Percentiles rank a stretch among this genome's conserved stretches.
phyloP scores from a whole-genome alignment of 2,329 filamentous ascomycete species.

The Epicoccum nigrum region DNA sequence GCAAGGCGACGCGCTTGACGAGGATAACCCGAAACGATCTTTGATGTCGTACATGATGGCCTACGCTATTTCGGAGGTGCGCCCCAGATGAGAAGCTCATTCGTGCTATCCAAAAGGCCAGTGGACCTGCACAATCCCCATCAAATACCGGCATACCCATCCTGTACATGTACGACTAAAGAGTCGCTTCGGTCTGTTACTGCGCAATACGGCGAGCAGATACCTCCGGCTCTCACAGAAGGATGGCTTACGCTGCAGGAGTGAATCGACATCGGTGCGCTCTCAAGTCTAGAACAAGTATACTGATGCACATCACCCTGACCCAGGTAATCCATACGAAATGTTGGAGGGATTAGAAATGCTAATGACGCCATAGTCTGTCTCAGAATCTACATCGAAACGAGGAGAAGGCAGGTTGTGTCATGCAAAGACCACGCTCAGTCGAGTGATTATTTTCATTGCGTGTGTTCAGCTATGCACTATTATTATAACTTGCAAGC shows the following conservation, averaged over 20 bases:
- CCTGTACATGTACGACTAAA: neutral
- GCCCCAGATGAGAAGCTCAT: constrained; percentile 16
- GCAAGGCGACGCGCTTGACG: constrained; percentile 18
- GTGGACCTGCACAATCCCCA: constrained; percentile 12
- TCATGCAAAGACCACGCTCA: neutral
- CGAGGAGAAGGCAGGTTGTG: neutral
- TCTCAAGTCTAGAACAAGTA: constrained; percentile 9
- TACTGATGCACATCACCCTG: neutral
- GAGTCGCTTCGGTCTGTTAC: constrained; percentile 1
- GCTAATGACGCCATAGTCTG: constrained; percentile 1
- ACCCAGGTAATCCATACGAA: neutral
- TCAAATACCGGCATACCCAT: constrained; percentile 1
- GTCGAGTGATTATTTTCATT: neutral
- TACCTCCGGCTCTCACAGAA: constrained; percentile 2
- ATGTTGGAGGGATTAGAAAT: neutral
- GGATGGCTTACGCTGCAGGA: neutral
- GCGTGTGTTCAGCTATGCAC: neutral
- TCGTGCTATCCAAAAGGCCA: constrained; percentile 18
- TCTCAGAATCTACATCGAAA: neutral
- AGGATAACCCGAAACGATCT: constrained; percentile 22
- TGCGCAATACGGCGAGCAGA: constrained; percentile 1
- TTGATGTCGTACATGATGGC: constrained; percentile 35
- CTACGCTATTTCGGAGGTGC: constrained; percentile 24
- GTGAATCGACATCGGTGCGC: constrained; percentile 1
- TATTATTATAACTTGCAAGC: too few relatives aligned